Percentiles rank a stretch among this genome's conserved stretches.
These are phyloP conservation scores for Amanita fuliginea DNA, from an alignment of 768 basidiomycete species.

Conservation along the genomic window DNA sequence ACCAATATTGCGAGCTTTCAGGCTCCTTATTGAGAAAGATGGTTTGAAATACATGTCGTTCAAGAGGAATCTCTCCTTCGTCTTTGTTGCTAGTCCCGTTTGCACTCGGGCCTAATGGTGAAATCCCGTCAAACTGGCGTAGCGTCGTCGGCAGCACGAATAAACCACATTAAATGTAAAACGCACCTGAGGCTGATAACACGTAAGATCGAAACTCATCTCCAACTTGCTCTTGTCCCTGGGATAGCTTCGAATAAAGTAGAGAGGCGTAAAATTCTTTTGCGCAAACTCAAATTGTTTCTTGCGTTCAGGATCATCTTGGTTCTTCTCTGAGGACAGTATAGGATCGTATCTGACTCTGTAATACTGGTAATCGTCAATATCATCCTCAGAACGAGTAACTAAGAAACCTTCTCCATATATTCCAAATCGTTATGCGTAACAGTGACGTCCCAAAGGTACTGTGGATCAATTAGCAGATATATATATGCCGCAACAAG, in stretches of 20 bases:
- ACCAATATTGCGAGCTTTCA: constrained; percentile 28
- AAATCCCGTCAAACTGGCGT: constrained; percentile 15
- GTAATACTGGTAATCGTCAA: constrained; percentile 22
- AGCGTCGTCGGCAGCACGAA: neutral
- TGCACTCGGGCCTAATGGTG: constrained; percentile 9
- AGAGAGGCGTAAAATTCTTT: constrained; percentile 30
- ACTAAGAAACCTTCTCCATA: constrained; percentile 28
- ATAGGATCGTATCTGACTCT: constrained; percentile 24
- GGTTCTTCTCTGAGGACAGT: constrained; percentile 17
- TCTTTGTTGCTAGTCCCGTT: neutral
- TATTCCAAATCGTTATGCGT: constrained; percentile 37
- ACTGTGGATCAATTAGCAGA: constrained; percentile 10
- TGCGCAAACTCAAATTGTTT: constrained; percentile 25
- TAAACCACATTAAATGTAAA: neutral
- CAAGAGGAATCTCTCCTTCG: constrained; percentile 18
- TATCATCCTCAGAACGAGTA: neutral
- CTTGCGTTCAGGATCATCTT: constrained; percentile 14
- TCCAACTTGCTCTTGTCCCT: constrained; percentile 34
- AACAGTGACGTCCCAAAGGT: constrained; percentile 36
- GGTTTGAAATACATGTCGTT: constrained; percentile 38
- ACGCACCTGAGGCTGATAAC: constrained; percentile 35
- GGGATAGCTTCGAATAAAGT: constrained; percentile 34
- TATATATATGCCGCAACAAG: neutral
- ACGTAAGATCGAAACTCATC: constrained; percentile 41
- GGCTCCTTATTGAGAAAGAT: constrained; percentile 34